phyloP scores from a whole-genome alignment of 345 rosid species.

The Populus ilicifolia region DNA sequence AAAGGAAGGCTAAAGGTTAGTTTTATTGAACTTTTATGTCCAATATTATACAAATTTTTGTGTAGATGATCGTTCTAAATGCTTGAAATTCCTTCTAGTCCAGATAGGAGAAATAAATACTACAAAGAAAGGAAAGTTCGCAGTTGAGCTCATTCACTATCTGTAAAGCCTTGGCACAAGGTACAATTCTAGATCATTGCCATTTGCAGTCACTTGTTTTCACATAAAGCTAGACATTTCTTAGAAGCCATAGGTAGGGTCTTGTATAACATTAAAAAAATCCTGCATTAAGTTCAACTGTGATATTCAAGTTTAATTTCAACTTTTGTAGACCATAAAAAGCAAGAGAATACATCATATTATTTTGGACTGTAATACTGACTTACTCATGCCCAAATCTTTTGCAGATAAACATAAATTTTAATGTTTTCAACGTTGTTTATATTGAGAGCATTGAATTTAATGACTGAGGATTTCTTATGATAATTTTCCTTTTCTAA shows the following conservation, averaged over 20 bases:
- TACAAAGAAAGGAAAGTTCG: slow-evolving; percentile 78
- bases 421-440: too few relatives aligned
- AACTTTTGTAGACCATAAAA: too few relatives aligned
- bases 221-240: background rate
- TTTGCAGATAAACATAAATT: background rate
- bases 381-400: background rate
- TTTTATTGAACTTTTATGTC: background rate
- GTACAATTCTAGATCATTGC: background rate
- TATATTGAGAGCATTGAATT: too few relatives aligned
- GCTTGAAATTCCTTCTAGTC: background rate
- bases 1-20: slow-evolving; percentile 83
- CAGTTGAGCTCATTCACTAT: slow-evolving; percentile 70
- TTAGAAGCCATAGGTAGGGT: background rate
- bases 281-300: background rate
- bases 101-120: slow-evolving; percentile 76
- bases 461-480: too few relatives aligned
- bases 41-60: background rate
- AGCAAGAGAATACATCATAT: too few relatives aligned
- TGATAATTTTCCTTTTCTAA: too few relatives aligned
- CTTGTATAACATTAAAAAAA: background rate
- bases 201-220: background rate
- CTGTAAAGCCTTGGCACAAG: slow-evolving; percentile 30
- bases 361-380: too few relatives aligned
- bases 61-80: slow-evolving; percentile 10
- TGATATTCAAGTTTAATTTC: background rate